phyloP scores from a whole-genome alignment of 208 protist species.

The Leishmania mexicana region DNA sequence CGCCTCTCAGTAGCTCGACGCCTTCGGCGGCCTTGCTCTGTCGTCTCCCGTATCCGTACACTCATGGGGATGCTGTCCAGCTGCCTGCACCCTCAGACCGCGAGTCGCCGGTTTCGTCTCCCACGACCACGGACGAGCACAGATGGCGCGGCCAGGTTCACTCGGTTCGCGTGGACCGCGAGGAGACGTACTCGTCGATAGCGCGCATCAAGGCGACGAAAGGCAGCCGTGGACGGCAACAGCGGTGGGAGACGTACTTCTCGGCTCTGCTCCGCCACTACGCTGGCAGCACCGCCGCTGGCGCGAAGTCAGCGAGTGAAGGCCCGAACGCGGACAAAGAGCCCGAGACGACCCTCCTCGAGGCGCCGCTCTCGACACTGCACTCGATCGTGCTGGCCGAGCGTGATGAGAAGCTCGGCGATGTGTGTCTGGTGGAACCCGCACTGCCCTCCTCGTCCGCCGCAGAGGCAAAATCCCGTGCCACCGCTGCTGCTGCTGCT shows the following conservation, averaged over 20 bases:
- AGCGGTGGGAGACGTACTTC: constrained; percentile 68
- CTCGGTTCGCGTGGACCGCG: constrained; percentile 43
- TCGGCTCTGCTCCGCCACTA: constrained; percentile 61
- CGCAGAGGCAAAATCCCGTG: not conserved
- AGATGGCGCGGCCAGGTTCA: constrained; percentile 42
- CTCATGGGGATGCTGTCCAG: not conserved
- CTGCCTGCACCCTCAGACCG: not conserved
- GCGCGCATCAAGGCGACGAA: constrained; percentile 41
- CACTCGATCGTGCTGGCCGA: constrained; percentile 37
- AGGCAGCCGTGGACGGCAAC: constrained; percentile 46
- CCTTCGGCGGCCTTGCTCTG: constrained; percentile 22
- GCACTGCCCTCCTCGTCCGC: not conserved
- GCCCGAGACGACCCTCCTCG: constrained; percentile 31
- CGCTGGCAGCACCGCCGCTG: constrained; percentile 1
- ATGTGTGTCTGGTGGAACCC: constrained; percentile 7
- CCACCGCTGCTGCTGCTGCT: not conserved
- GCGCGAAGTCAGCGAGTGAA: constrained; percentile 4
- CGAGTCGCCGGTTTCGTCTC: constrained; percentile 3
- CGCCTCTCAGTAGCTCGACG: not conserved
- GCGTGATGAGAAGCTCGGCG: constrained; percentile 35
- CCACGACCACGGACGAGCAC: not conserved
- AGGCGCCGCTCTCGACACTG: constrained; percentile 24
- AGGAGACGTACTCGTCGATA: constrained; percentile 25
- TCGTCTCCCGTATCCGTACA: constrained; percentile 47
- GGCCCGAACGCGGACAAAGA: not conserved